Conservation (phyloP, 179 eudicot genomes). For the Beta corolliflora region DNA sequence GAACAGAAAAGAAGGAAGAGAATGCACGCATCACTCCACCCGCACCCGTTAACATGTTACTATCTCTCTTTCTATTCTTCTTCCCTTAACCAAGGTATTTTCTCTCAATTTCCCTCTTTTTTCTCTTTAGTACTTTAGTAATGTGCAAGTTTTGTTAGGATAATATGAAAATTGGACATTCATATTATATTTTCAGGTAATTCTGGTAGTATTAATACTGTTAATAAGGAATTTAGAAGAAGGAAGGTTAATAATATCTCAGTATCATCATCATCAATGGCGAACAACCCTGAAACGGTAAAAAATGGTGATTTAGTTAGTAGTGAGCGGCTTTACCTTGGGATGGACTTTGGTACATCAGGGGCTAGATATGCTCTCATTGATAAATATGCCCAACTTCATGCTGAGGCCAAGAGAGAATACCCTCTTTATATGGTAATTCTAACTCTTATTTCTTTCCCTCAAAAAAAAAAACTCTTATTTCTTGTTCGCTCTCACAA, state of each 20-base stretch:
- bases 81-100: no score
- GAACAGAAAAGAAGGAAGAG: neutral
- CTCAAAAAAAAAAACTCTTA: no score
- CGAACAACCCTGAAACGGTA: neutral
- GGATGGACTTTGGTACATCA: constrained; percentile 96
- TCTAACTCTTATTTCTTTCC: no score
- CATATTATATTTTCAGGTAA: neutral
- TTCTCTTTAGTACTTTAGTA: no score
- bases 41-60: constrained; percentile 9
- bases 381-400: constrained; percentile 58
- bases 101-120: neutral
- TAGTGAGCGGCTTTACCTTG: constrained; percentile 57
- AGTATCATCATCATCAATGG: constrained; percentile 22
- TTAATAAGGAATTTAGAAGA: neutral
- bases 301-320: constrained; percentile 1
- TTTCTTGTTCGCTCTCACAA: neutral
- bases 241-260: neutral
- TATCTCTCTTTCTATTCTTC: no score
- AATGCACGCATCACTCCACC: constrained; percentile 31
- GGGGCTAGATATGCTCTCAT: constrained; percentile 92
- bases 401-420: constrained; percentile 69
- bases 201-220: neutral
- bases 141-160: neutral
- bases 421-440: constrained; percentile 72
- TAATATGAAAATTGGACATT: neutral